These are phyloP conservation scores for Acorus gramineus DNA, from an alignment of 106 monocot genomes.

Conservation along the genomic window DNA sequence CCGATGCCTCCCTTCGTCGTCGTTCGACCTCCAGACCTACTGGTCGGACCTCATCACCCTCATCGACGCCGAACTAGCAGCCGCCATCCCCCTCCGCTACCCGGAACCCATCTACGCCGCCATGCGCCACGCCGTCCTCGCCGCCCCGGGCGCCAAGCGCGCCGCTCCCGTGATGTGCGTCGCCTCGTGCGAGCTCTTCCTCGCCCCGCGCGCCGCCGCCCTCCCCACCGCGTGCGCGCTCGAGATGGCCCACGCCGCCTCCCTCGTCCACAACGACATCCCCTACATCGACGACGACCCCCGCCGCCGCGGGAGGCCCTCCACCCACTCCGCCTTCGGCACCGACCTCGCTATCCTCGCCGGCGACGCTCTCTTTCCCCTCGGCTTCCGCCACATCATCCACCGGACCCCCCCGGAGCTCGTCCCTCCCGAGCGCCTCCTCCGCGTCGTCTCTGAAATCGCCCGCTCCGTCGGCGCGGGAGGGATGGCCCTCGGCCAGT, in stretches of 20 bases:
- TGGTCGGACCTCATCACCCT: conserved; percentile 45
- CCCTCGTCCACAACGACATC: conserved; percentile 87
- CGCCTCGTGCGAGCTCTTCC: conserved; percentile 65
- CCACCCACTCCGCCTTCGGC: conserved; percentile 57
- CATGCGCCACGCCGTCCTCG: conserved; percentile 75
- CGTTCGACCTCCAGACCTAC: conserved; percentile 68
- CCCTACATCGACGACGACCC: conserved; percentile 74
- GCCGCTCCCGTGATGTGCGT: conserved; percentile 62
- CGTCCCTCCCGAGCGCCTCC: conserved; percentile 24
- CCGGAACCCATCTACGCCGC: conserved; percentile 45
- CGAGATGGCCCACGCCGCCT: conserved; percentile 85
- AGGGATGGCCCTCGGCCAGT: conserved; percentile 85
- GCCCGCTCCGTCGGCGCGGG: conserved; percentile 59
- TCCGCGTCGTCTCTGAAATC: conserved; percentile 53
- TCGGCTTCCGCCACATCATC: conserved; percentile 42
- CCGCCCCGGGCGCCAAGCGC: conserved; percentile 46
- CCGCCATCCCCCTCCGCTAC: conserved; percentile 42
- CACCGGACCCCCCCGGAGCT: conserved; percentile 25
- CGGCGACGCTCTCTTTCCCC: conserved; percentile 78
- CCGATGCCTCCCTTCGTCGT: neutral
- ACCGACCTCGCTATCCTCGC: conserved; percentile 53
- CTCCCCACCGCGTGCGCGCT: conserved; percentile 67
- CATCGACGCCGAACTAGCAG: conserved; percentile 50
- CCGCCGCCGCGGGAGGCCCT: conserved; percentile 53
- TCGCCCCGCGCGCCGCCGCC: conserved; percentile 24